Base-by-base conservation (phyloP, 176 grass and related monocot genomes). In the Carex parvula region DNA sequence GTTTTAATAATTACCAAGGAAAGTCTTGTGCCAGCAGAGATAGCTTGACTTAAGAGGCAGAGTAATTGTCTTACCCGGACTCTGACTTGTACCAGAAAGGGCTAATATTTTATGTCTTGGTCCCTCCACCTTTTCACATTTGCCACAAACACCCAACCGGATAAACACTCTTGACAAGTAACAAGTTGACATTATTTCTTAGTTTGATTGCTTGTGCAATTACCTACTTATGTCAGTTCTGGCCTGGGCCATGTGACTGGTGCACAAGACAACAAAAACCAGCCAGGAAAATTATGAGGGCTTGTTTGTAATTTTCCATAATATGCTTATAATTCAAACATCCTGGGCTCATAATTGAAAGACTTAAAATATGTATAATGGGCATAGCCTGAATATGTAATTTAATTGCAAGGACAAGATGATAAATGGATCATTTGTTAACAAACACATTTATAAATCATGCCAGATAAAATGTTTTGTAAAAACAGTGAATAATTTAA, bases 221-320 rank as follows among this genome's bases (percentile, higher is more conserved):
- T 57, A 78, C 73, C 73, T 77, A 77, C 57, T 77, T 14, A 56
- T 52, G 22, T 77, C 73, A 32, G 21, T 55, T 77, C 37, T 39
- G 37, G 37, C 37, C 13, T 33, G 6, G 4, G 26, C 14, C 73
- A 77, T 77, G 50, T 77, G 50, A 56, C 14, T 42, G 50, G 26
- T 26, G 52, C 50, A 56, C 50, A 77, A 77, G 14, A 6, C 14
- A 77, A 33, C 73, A 77, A 77, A 17, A 17, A 56, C 24, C 24
- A 77, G 22, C 50, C 24, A 30, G 73, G 24, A 77, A 55, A 77
- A 32, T 30, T 70, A 56, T 24, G 15, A 5, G 50, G 24, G 14
- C 13, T 56, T 4, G 0, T 39, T 42, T 70, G 7, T n/a, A 44
- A 41, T 10, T 77, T 56, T 33, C 17, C 21, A 32, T 77, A 77